Conservation (phyloP, 345 rosid species). For the Populus davidiana region DNA sequence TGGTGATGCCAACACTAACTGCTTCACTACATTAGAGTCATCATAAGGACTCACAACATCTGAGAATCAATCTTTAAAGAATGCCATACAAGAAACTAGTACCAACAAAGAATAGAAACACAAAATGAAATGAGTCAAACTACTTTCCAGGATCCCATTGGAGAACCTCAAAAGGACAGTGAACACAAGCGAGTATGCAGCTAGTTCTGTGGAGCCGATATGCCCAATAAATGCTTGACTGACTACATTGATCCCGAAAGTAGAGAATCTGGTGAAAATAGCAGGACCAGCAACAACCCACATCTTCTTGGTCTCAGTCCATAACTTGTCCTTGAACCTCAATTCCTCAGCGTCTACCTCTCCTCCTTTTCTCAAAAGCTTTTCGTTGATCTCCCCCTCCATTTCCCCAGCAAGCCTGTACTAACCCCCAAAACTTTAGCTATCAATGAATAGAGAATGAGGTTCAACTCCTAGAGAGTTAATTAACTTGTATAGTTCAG, state of each 20-base stretch:
- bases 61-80: too few species aligned
- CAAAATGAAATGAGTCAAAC: neutral
- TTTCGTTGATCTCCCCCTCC: neutral
- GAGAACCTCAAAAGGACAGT: constrained; percentile 63
- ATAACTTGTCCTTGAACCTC: constrained; percentile 36
- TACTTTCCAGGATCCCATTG: constrained; percentile 57
- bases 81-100: neutral
- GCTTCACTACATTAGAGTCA: too few species aligned
- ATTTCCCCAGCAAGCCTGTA: constrained; percentile 15
- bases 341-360: constrained; percentile 16
- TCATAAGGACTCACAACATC: too few species aligned
- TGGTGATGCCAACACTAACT: too few species aligned
- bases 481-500: too few species aligned
- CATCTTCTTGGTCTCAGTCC: constrained; percentile 58
- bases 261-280: constrained; percentile 62
- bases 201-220: constrained; percentile 58
- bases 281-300: constrained; percentile 80
- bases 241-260: constrained; percentile 50
- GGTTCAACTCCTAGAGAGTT: too few species aligned
- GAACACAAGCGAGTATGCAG: constrained; percentile 63
- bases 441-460: too few species aligned
- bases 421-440: neutral
- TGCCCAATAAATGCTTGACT: constrained; percentile 74
- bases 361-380: neutral
- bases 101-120: neutral